Percentiles rank a stretch among this genome's conserved stretches.
Conservation (phyloP, 768 basidiomycete genomes). For the Pleurotus sapidus region DNA sequence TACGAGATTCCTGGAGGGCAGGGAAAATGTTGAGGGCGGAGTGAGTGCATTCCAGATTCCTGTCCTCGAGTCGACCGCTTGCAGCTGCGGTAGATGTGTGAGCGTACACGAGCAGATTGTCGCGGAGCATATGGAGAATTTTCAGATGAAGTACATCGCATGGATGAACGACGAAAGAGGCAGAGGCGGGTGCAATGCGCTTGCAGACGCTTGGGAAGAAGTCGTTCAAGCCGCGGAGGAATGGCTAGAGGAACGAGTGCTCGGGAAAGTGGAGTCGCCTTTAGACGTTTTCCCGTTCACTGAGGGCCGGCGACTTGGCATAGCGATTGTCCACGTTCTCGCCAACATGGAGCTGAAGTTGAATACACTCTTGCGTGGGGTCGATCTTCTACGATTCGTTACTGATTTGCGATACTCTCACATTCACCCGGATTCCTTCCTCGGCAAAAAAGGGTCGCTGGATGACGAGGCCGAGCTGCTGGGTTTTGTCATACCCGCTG, state of each 20-base stretch:
- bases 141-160: slow-evolving; percentile 2
- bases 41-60: not conserved
- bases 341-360: not conserved
- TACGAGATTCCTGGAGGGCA: not conserved
- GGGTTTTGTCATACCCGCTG: not conserved
- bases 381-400: not conserved
- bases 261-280: not conserved
- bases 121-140: not conserved
- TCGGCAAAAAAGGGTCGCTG: not conserved
- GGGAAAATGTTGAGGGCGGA: not conserved
- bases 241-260: not conserved
- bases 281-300: not conserved
- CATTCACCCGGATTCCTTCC: slow-evolving; percentile 1
- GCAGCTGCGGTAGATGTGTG: not conserved
- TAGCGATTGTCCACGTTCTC: not conserved
- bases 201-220: not conserved
- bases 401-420: not conserved
- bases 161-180: not conserved
- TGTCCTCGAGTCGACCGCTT: not conserved
- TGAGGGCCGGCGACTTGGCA: not conserved
- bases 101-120: not conserved
- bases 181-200: not conserved
- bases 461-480: not conserved
- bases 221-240: not conserved
- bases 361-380: not conserved